These are phyloP conservation scores for Sporothrix phasma DNA, from an alignment of 2,329 filamentous ascomycete species.

Conservation along the genomic window DNA sequence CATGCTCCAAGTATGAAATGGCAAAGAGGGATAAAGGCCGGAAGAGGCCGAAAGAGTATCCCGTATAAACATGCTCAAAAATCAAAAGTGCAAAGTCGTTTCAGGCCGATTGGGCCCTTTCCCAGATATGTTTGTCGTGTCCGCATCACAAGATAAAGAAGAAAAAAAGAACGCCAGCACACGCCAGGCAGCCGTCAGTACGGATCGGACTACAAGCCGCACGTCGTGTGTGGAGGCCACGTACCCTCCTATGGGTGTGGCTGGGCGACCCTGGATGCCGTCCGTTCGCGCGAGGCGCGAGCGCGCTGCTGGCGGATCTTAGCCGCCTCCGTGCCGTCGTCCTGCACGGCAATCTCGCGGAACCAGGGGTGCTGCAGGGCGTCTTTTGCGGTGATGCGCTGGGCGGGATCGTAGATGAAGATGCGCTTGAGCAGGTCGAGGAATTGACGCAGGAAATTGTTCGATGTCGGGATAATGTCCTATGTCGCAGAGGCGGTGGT, in stretches of 20 bases:
- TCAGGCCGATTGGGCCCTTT: background rate
- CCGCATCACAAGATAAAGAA: background rate
- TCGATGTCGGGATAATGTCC: conserved; percentile 56
- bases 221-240: too few species aligned
- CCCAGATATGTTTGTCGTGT: conserved; percentile 2
- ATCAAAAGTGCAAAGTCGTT: background rate
- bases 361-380: conserved; percentile 60
- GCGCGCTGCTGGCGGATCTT: conserved; percentile 48
- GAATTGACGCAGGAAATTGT: conserved; percentile 51
- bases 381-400: conserved; percentile 57
- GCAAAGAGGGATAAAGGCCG: background rate
- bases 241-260: background rate
- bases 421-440: conserved; percentile 56
- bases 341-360: conserved; percentile 50
- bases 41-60: background rate
- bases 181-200: too few species aligned
- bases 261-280: background rate
- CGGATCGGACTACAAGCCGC: too few species aligned
- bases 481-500: conserved; percentile 39
- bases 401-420: conserved; percentile 56
- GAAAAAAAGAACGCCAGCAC: too few species aligned
- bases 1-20: conserved; percentile 1
- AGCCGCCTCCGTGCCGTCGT: conserved; percentile 58
- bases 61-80: too few species aligned
- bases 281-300: conserved; percentile 8